Percentiles rank a stretch among this genome's conserved stretches.
phyloP scores from a whole-genome alignment of 129 eudicot genomes.

The Solidago caesia region DNA sequence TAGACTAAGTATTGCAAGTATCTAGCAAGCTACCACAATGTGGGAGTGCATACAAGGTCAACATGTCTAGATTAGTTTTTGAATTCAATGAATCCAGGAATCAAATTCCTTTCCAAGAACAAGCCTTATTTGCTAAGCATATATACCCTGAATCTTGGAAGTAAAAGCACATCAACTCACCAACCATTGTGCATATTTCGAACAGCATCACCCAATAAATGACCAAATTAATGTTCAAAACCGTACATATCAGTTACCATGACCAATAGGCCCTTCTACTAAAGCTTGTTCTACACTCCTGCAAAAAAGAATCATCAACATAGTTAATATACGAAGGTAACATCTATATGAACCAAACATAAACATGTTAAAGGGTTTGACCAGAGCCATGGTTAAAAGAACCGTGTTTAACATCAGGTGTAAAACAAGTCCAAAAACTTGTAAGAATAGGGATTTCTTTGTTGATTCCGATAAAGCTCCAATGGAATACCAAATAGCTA shows the following conservation, averaged over 20 bases:
- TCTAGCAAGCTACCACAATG: no score
- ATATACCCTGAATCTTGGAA: constrained; percentile 27
- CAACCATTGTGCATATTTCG: neutral
- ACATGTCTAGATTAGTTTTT: constrained; percentile 8
- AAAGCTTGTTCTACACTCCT: constrained; percentile 6
- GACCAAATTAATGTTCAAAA: constrained; percentile 23
- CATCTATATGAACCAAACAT: neutral
- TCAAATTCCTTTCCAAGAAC: constrained; percentile 20
- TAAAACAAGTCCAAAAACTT: no score
- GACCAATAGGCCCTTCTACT: constrained; percentile 6
- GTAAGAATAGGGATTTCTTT: no score
- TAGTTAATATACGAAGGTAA: neutral
- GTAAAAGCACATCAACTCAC: constrained; percentile 19
- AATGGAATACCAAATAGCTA: no score
- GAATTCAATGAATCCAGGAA: constrained; percentile 24
- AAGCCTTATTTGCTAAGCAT: constrained; percentile 28
- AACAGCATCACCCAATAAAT: neutral
- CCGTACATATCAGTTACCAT: neutral
- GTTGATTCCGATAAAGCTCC: no score
- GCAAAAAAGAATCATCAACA: neutral
- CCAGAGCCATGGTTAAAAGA: neutral
- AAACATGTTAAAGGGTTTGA: neutral
- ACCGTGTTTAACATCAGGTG: neutral
- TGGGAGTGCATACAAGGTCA: no score
- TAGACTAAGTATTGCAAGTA: no score